These are phyloP conservation scores for Mortierella sp. DNA, from an alignment of 371 early-diverging fungal species.

Conservation along the genomic window DNA sequence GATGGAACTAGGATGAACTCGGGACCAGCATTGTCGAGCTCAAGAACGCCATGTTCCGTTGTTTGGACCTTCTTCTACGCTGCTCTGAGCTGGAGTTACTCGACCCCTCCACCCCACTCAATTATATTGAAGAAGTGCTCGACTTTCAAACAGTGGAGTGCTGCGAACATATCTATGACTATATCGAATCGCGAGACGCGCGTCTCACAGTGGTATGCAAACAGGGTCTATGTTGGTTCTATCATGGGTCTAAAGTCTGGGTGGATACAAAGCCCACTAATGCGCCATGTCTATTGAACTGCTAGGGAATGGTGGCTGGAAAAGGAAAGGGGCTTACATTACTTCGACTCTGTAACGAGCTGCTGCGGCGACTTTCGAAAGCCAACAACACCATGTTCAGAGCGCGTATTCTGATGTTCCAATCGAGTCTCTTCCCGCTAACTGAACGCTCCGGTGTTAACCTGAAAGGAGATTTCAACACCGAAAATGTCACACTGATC, in stretches of 20 bases:
- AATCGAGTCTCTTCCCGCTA: conserved; percentile 82
- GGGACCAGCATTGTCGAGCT: conserved; percentile 23
- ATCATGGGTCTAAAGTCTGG: neutral
- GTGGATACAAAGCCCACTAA: neutral
- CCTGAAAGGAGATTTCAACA: conserved; percentile 83
- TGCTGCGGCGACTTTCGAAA: conserved; percentile 83
- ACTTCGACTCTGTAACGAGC: conserved; percentile 84
- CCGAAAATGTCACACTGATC: conserved; percentile 67
- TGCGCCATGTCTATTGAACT: no score
- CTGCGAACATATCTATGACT: conserved; percentile 69
- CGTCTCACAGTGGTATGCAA: conserved; percentile 64
- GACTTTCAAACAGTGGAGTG: conserved; percentile 72
- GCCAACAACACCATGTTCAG: conserved; percentile 82
- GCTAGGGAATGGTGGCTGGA: conserved; percentile 73
- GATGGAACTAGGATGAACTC: conserved; percentile 27
- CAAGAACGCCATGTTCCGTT: conserved; percentile 31
- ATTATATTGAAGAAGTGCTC: conserved; percentile 72
- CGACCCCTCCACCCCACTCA: conserved; percentile 63
- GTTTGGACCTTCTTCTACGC: conserved; percentile 40
- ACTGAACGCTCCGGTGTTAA: conserved; percentile 89
- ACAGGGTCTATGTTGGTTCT: neutral
- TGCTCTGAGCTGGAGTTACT: conserved; percentile 38
- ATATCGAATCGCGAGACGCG: conserved; percentile 67
- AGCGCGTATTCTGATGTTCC: conserved; percentile 84
- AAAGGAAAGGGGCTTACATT: conserved; percentile 85